Percentiles rank a stretch among this genome's conserved stretches.
These are phyloP conservation scores for Acorus gramineus DNA, from an alignment of 106 monocot species.

Conservation along the genomic window DNA sequence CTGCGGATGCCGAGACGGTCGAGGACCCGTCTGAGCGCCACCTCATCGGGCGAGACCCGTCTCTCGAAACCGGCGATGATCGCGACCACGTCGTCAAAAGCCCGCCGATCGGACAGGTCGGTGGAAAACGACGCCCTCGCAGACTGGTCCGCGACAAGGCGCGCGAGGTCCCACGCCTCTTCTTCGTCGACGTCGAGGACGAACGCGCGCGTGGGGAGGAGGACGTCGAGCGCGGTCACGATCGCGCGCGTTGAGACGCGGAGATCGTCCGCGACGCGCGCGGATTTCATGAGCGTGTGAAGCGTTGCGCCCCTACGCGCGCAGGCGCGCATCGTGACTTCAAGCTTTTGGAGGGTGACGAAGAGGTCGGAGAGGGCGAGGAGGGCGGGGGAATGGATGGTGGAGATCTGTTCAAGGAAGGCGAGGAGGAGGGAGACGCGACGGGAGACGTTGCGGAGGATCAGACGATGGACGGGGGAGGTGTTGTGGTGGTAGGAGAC, in stretches of 20 bases:
- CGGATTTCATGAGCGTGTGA: conserved; percentile 45
- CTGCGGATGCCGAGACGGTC: conserved; percentile 32
- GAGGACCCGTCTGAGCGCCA: conserved; percentile 25
- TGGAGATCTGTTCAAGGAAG: conserved; percentile 28
- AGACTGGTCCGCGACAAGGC: conserved; percentile 41
- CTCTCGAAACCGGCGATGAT: conserved; percentile 26
- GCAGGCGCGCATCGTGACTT: conserved; percentile 38
- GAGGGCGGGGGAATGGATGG: conserved; percentile 14
- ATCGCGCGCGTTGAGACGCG: conserved; percentile 31
- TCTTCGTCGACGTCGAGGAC: conserved; percentile 17
- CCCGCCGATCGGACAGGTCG: conserved; percentile 26
- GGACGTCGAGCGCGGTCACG: conserved; percentile 39
- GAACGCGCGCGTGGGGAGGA: conserved; percentile 20
- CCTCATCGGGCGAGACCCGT: conserved; percentile 20
- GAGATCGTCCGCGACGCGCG: conserved; percentile 37
- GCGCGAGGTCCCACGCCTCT: conserved; percentile 19
- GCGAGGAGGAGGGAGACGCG: conserved; percentile 22
- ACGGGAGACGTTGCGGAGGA: conserved; percentile 22
- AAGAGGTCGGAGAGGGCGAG: conserved; percentile 57
- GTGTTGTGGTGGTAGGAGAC: conserved; percentile 1
- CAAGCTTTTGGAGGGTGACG: conserved; percentile 56
- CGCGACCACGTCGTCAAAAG: conserved; percentile 16
- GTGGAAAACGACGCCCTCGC: conserved; percentile 13
- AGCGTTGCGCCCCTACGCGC: conserved; percentile 35
- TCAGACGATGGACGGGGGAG: conserved; percentile 23